Evolutionary conservation across 2,329 filamentous ascomycete species (phyloP).

Genomic region (Didymella exigua): DNA sequence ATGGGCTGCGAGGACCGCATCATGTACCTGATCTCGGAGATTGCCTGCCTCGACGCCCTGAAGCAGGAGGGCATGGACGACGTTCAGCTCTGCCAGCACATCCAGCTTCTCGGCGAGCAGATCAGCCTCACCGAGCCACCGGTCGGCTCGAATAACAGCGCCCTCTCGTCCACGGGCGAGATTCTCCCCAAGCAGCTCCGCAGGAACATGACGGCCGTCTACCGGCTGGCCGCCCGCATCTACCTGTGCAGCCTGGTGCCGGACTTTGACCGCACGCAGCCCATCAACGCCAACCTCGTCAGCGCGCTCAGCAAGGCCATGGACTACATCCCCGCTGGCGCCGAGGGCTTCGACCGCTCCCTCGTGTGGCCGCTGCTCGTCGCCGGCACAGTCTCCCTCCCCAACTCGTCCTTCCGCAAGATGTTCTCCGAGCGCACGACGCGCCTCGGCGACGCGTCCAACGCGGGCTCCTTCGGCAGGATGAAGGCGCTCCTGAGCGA

Average conservation of each 20-base stretch:
- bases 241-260: constrained; percentile 96
- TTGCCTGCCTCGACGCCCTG: constrained; percentile 90
- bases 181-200: constrained; percentile 83
- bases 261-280: constrained; percentile 77
- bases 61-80: constrained; percentile 80
- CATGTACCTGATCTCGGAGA: constrained; percentile 98
- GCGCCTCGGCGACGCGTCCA: constrained; percentile 75
- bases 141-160: constrained; percentile 54
- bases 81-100: constrained; percentile 84
- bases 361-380: constrained; percentile 94
- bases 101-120: constrained; percentile 84
- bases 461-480: constrained; percentile 84
- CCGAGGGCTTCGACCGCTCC: constrained; percentile 83
- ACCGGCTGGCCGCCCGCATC: constrained; percentile 89
- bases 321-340: constrained; percentile 80
- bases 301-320: constrained; percentile 78
- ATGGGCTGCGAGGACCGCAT: constrained; percentile 98
- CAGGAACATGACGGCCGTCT: constrained; percentile 86
- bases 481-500: constrained; percentile 79
- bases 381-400: constrained; percentile 76
- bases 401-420: constrained; percentile 74
- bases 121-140: constrained; percentile 79
- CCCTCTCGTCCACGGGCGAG: constrained; percentile 67
- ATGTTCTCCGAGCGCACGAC: constrained; percentile 78
- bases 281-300: constrained; percentile 76